Base-by-base conservation (phyloP, 805 yeast genomes). In the Starmera caribaea region DNA sequence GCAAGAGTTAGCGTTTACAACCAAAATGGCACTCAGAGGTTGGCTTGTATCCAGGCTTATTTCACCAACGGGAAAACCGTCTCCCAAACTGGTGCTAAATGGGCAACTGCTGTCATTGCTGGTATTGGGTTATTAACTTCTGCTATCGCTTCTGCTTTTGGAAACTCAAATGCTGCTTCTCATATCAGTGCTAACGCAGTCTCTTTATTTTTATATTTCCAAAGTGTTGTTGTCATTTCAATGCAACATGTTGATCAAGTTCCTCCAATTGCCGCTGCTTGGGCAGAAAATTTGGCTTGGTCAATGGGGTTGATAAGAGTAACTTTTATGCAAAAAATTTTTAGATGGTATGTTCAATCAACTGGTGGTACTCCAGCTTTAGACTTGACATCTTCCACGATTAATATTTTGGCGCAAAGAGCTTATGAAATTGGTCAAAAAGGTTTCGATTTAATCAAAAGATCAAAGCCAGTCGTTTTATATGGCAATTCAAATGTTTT, bases 271-370 rank as follows among this genome's bases (percentile, higher is more conserved):
- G 96, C 95, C 8, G 72, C 83, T 11, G 79, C 95, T 9, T 89
- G 97, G 97, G 68, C 88, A 7, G 94, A 85, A 59, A 88, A 89
- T 55, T 68, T 89, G 53, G 88, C 87, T 26, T 89, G 97, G 97
- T 85, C 96, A 2, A 84, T 89, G 83, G 97, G 97, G 3, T 68
- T 89, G 43, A 85, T 89, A 49, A 68, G 81, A 56, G 73, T 83
- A 32, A 52, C 55, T 3, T 89, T 88, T 57, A 84, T 89, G 95
- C 96, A 89, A 61, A 65, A 76, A 44, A 79, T 84, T 45, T 81
- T 84, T 59, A 68, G 90, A 50, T 84, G 94, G 94, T 84, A 79
- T 50, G 75, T 84, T 34, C 88, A 84, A 57, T 63, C 92, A 26
- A 88, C 97, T 1, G 97, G 97, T 37, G 97, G 97, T 33, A 62